Evolutionary conservation across 176 grass and related monocot genomes (phyloP).

Genomic region (Microstegium vimineum): DNA sequence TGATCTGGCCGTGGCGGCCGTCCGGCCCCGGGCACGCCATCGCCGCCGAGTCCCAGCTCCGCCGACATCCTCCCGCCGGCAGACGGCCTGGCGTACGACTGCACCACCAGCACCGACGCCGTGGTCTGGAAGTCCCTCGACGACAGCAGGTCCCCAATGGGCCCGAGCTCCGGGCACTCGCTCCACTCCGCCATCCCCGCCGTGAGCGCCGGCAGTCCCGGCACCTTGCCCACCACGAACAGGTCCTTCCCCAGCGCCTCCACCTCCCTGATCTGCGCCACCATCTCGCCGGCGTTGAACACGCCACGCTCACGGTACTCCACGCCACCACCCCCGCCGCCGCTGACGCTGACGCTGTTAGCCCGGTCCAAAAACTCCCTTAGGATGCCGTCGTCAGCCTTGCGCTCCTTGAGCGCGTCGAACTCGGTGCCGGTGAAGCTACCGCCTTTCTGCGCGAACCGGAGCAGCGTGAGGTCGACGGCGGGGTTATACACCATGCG

Average conservation of each 20-base stretch:
- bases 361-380: conserved; percentile 37
- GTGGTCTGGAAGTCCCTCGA: conserved; percentile 56
- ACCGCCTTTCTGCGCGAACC: conserved; percentile 38
- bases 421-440: conserved; percentile 24
- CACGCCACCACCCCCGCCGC: neutral
- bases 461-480: conserved; percentile 43
- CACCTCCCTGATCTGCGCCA: conserved; percentile 39
- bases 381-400: conserved; percentile 48
- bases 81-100: conserved; percentile 24
- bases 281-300: conserved; percentile 57
- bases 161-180: conserved; percentile 79
- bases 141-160: conserved; percentile 65
- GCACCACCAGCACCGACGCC: conserved; percentile 60
- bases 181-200: conserved; percentile 69
- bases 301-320: conserved; percentile 49
- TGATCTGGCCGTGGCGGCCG: conserved; percentile 14
- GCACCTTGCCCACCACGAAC: conserved; percentile 53
- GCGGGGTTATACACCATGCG: conserved; percentile 61
- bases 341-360: neutral
- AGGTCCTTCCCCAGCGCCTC: conserved; percentile 50
- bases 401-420: conserved; percentile 39
- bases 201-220: conserved; percentile 38
- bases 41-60: conserved; percentile 2
- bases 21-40: neutral
- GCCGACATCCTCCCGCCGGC: neutral